Percentiles rank a stretch among this genome's conserved stretches.
These are phyloP conservation scores for Curvularia lunata DNA, from an alignment of 2,329 filamentous ascomycete species.

Conservation along the genomic window DNA sequence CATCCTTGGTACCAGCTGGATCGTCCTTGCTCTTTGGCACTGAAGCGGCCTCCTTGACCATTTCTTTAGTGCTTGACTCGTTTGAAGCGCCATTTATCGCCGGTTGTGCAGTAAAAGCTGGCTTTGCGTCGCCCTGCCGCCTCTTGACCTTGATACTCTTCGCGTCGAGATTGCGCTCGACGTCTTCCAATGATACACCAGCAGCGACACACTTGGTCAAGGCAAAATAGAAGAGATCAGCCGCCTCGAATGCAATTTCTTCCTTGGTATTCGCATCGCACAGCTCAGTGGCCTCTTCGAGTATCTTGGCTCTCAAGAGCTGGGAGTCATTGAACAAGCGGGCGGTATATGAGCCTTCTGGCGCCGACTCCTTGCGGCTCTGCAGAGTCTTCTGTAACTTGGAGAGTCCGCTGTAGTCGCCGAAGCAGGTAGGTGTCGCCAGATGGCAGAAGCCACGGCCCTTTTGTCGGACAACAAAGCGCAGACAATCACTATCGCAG, in stretches of 20 bases:
- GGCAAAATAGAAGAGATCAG: constrained; percentile 95
- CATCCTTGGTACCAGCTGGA: constrained; percentile 56
- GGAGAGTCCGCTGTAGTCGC: constrained; percentile 78
- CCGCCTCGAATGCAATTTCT: constrained; percentile 91
- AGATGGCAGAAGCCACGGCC: constrained; percentile 93
- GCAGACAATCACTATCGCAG: constrained; percentile 91
- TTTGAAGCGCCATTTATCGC: constrained; percentile 22
- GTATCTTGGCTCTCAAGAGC: constrained; percentile 91
- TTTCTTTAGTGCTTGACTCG: constrained; percentile 46
- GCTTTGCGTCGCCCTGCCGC: constrained; percentile 91
- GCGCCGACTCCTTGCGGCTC: constrained; percentile 80
- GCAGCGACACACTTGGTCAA: constrained; percentile 85
- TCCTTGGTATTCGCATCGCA: constrained; percentile 83
- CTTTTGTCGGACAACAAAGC: constrained; percentile 87
- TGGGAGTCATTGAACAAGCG: constrained; percentile 91
- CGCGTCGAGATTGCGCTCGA: constrained; percentile 89
- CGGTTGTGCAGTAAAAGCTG: constrained; percentile 85
- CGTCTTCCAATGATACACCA: constrained; percentile 84
- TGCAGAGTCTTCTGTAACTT: constrained; percentile 86
- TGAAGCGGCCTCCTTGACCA: constrained; percentile 59
- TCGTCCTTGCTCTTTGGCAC: constrained; percentile 61
- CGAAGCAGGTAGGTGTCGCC: constrained; percentile 91
- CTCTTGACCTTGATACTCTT: constrained; percentile 97
- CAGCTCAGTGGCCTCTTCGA: constrained; percentile 96
- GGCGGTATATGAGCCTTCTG: constrained; percentile 90